Base-by-base conservation (phyloP, 805 yeast genomes). In the Pichia occidentalis region DNA sequence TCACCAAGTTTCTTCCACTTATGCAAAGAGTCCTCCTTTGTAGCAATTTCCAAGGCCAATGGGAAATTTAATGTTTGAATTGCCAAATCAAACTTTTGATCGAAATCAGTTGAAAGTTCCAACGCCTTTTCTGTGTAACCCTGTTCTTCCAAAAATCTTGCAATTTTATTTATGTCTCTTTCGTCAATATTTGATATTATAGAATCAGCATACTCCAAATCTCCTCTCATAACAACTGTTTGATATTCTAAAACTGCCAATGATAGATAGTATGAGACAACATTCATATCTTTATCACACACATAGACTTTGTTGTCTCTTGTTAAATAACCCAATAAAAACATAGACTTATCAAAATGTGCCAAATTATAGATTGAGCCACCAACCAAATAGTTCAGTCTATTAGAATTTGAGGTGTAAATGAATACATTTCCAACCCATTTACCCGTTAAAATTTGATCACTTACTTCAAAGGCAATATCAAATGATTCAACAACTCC, bases 361-460 rank as follows among this genome's bases (percentile, higher is more conserved):
- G 90, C 87, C 61, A 92, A 75, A 57, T 87, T 92, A 60, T 86
- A 85, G 18, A 84, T 78, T 54, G 87, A 85, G 27, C 95, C 95
- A 52, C 98, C 98, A 44, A 92, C 97, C 45, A 87, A 75, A 60
- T 92, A 92, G 64, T 88, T 90, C 56, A 92, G 71, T 61, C 97
- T 77, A 64, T 87, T 85, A 18, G 94, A 71, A 14, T 77, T 55
- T 2, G 97, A 86, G 12, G 97, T 85, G 67, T 82, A 92, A 37
- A 92, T 76, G 59, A 90, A 88, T 32, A 92, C 97, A 65, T 92
- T 97, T 49, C 97, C 98, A 52, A 88, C 87, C 87, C 97, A 92
- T 60, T 80, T 81, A 54, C 97, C 97, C 21, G 95, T 80, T 43
- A 84, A 76, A 26, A 90, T 75, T 14, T 78, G 65, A 58, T 92